Conservation (phyloP, 2,329 filamentous ascomycete species). For the Botrytis paeoniae region DNA sequence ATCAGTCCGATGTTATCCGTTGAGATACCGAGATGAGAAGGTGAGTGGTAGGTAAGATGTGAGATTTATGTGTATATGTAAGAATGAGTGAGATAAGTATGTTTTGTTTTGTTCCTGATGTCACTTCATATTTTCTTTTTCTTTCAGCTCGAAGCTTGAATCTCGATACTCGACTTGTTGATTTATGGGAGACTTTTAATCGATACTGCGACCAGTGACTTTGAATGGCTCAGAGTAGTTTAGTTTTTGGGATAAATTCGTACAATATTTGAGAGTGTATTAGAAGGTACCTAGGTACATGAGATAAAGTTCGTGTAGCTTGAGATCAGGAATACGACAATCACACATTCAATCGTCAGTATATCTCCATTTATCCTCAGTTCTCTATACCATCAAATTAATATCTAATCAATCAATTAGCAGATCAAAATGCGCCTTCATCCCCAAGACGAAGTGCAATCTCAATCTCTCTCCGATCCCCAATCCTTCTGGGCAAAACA, state of each 20-base stretch:
- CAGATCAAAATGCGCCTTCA: slow-evolving; percentile 31
- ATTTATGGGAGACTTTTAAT: background rate
- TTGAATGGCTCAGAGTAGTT: background rate
- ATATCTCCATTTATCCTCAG: background rate
- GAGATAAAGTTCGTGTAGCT: background rate
- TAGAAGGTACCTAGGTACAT: background rate
- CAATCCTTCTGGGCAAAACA: slow-evolving; percentile 73
- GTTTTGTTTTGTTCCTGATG: background rate
- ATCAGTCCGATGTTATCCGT: slow-evolving; percentile 1
- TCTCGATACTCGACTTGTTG: background rate
- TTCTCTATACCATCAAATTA: background rate
- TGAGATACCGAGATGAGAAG: background rate
- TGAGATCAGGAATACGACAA: background rate
- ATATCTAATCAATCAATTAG: background rate
- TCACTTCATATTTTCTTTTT: background rate
- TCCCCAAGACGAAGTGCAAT: slow-evolving; percentile 38
- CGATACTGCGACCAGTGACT: background rate
- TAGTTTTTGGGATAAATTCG: background rate
- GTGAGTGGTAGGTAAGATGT: background rate
- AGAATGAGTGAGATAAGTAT: background rate
- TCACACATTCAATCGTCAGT: background rate
- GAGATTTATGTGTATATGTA: background rate
- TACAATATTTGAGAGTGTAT: background rate
- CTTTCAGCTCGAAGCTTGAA: background rate
- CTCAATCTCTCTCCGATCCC: slow-evolving; percentile 62